Evolutionary conservation across 176 grass and related monocot species (phyloP).

Genomic region (Tillandsia fasciculata): DNA sequence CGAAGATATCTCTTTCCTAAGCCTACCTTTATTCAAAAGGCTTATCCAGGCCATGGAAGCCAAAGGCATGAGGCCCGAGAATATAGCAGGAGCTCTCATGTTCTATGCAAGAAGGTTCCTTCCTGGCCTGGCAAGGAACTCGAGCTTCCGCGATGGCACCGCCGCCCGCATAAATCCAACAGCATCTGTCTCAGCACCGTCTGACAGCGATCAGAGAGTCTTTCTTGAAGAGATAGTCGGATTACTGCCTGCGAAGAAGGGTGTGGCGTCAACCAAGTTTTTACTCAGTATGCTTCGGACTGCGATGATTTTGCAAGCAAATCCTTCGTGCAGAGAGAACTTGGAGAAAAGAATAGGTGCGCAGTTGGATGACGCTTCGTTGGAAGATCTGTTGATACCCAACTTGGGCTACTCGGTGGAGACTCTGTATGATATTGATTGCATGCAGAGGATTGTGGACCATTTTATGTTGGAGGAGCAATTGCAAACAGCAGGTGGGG

Average conservation of each 20-base stretch:
- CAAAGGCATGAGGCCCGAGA: conserved; percentile 51
- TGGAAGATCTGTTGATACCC: conserved; percentile 76
- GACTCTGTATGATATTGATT: conserved; percentile 76
- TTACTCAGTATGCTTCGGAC: conserved; percentile 69
- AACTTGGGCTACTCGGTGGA: conserved; percentile 64
- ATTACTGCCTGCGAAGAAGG: conserved; percentile 67
- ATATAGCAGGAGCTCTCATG: conserved; percentile 55
- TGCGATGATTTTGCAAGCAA: conserved; percentile 62
- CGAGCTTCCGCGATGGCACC: conserved; percentile 47
- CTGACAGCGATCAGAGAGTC: conserved; percentile 58
- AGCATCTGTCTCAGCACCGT: conserved; percentile 34
- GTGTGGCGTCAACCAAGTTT: conserved; percentile 60
- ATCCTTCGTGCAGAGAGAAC: conserved; percentile 53
- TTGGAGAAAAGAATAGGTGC: conserved; percentile 69
- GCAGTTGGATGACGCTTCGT: conserved; percentile 66
- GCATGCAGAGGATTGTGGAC: conserved; percentile 73
- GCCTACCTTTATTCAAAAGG: conserved; percentile 69
- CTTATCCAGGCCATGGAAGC: conserved; percentile 60
- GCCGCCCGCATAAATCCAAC: conserved; percentile 35
- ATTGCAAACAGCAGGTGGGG: conserved; percentile 24
- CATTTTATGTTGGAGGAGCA: conserved; percentile 69
- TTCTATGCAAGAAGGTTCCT: conserved; percentile 57
- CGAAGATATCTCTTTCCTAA: conserved; percentile 62
- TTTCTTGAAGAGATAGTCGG: conserved; percentile 90
- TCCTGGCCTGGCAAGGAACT: conserved; percentile 41